A percentile compares a stretch with the other conserved stretches of the same genome.
phyloP scores from a whole-genome alignment of 768 basidiomycete genomes.

The Hygrocybe coccinea region DNA sequence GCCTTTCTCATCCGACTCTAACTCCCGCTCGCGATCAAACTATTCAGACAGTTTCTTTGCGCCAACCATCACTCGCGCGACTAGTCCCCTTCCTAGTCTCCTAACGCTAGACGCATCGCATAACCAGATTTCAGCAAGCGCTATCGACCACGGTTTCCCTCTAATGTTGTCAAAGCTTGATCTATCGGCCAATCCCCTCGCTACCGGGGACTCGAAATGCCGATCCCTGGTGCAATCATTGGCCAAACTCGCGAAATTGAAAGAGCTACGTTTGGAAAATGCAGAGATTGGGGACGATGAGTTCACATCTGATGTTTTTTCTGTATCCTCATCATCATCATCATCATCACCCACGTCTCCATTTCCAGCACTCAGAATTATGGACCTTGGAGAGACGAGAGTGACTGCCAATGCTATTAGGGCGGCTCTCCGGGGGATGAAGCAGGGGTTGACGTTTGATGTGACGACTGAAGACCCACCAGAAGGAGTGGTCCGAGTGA shows the following conservation, averaged over 20 bases:
- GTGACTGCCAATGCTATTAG: slow-evolving; percentile 45
- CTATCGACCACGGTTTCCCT: slow-evolving; percentile 56
- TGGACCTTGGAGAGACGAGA: slow-evolving; percentile 66
- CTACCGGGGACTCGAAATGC: slow-evolving; percentile 28
- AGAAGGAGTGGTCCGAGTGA: slow-evolving; percentile 48
- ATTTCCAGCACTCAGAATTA: slow-evolving; percentile 50
- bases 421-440: slow-evolving; percentile 41
- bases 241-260: slow-evolving; percentile 45
- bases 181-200: slow-evolving; percentile 65
- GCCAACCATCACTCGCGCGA: slow-evolving; percentile 56
- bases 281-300: slow-evolving; percentile 59
- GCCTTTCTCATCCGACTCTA: slow-evolving; percentile 40
- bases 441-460: slow-evolving; percentile 52
- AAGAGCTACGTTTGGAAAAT: slow-evolving; percentile 51
- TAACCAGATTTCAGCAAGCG: slow-evolving; percentile 55
- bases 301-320: slow-evolving; percentile 42
- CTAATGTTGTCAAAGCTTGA: slow-evolving; percentile 51
- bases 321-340: slow-evolving; percentile 18
- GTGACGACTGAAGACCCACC: slow-evolving; percentile 49
- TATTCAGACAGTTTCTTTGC: slow-evolving; percentile 55
- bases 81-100: slow-evolving; percentile 61
- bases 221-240: slow-evolving; percentile 44
- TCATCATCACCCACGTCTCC: slow-evolving; percentile 18
- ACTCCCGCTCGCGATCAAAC: slow-evolving; percentile 4
- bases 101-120: slow-evolving; percentile 58